These are phyloP conservation scores for Hymenotorrendiella dingleyae DNA, from an alignment of 2,329 filamentous ascomycete genomes.

Conservation along the genomic window DNA sequence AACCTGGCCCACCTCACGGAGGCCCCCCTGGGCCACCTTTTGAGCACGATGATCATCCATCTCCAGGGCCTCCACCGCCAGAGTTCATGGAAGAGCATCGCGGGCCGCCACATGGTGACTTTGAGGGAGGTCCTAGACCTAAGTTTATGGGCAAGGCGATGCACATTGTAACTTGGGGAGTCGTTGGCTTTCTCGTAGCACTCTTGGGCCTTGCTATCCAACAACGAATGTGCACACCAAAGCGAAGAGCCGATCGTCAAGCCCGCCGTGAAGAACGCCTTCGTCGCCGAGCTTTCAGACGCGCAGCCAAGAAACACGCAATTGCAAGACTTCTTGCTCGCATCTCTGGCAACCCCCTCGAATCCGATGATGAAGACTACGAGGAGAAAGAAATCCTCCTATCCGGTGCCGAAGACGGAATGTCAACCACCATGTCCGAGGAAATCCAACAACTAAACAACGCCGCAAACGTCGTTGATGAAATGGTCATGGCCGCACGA, in stretches of 20 bases:
- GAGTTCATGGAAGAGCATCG: neutral
- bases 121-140: slow-evolving; percentile 4
- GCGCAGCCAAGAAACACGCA: slow-evolving; percentile 16
- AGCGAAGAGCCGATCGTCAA: slow-evolving; percentile 11
- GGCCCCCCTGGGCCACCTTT: neutral
- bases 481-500: slow-evolving; percentile 20
- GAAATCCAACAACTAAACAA: slow-evolving; percentile 21
- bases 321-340: slow-evolving; percentile 13
- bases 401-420: slow-evolving; percentile 17
- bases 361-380: slow-evolving; percentile 13
- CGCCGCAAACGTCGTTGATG: slow-evolving; percentile 18
- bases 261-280: slow-evolving; percentile 16
- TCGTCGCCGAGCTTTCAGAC: slow-evolving; percentile 13
- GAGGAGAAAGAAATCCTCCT: slow-evolving; percentile 22
- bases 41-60: slow-evolving; percentile 1
- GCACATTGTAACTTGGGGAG: slow-evolving; percentile 17
- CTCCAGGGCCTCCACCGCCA: slow-evolving; percentile 1
- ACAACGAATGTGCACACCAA: slow-evolving; percentile 14
- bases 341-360: slow-evolving; percentile 7
- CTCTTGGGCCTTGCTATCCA: slow-evolving; percentile 21
- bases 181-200: slow-evolving; percentile 22
- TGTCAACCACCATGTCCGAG: slow-evolving; percentile 19
- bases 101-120: slow-evolving; percentile 7
- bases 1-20: slow-evolving; percentile 2
- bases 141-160: slow-evolving; percentile 8